phyloP scores from a whole-genome alignment of 1,139 yeast genomes.

The Blastobotrys arbuscula region DNA sequence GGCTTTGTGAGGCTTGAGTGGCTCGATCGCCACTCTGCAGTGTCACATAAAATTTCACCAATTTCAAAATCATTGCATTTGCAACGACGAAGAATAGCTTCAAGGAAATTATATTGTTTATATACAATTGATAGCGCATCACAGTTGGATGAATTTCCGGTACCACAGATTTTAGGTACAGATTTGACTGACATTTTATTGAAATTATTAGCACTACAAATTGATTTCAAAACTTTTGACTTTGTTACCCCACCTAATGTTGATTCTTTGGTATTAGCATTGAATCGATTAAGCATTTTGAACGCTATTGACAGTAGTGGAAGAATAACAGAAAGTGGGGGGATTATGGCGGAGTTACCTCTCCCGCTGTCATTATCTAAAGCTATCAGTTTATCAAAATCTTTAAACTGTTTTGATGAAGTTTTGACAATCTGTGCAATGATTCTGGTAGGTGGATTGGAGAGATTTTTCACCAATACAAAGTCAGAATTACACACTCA shows the following conservation, averaged over 20 bases:
- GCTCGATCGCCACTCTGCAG: conserved; percentile 1
- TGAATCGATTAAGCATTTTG: conserved; percentile 48
- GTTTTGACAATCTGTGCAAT: conserved; percentile 67
- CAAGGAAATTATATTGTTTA: conserved; percentile 81
- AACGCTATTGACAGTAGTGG: conserved; percentile 79
- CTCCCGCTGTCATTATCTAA: conserved; percentile 37
- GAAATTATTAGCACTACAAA: conserved; percentile 74
- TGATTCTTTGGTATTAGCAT: conserved; percentile 64
- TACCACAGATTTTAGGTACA: conserved; percentile 74
- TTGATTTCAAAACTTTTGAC: conserved; percentile 82
- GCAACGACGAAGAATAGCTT: conserved; percentile 42
- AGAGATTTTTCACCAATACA: conserved; percentile 50
- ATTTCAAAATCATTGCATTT: conserved; percentile 22
- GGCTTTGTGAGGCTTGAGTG: conserved; percentile 7
- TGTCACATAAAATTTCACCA: conserved; percentile 11
- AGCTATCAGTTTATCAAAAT: conserved; percentile 18
- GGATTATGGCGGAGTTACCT: conserved; percentile 81
- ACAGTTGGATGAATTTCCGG: conserved; percentile 56
- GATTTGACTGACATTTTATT: conserved; percentile 75
- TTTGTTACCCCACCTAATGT: conserved; percentile 92
- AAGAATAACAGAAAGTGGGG: conserved; percentile 62
- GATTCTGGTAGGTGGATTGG: conserved; percentile 50
- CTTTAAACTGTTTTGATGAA: conserved; percentile 60
- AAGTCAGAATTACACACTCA: conserved; percentile 33
- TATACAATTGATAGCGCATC: conserved; percentile 83